Conservation (phyloP, 306 rosid species). For the Cucurbita moschata region DNA sequence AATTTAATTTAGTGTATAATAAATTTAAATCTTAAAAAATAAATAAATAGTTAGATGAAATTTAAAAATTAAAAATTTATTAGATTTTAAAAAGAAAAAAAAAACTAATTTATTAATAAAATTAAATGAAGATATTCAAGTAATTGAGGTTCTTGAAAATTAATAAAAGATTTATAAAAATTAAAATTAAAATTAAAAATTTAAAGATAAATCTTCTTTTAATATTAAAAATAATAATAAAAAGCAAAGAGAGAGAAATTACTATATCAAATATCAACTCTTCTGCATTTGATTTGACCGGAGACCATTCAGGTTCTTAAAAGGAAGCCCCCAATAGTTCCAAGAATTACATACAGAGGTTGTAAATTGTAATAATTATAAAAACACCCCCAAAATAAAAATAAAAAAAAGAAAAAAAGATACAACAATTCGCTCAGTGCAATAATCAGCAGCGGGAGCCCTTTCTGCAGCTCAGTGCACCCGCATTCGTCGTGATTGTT, state of each 20-base stretch:
- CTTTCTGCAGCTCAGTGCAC: constrained; percentile 59
- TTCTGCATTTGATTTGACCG: constrained; percentile 48
- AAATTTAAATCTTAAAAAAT: too few relatives aligned
- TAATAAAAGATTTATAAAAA: too few relatives aligned
- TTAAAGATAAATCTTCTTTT: too few relatives aligned
- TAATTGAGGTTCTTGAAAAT: too few relatives aligned
- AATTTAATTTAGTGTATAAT: too few relatives aligned
- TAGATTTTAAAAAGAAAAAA: too few relatives aligned
- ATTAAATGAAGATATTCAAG: not conserved
- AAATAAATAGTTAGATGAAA: too few relatives aligned
- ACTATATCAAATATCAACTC: constrained; percentile 42
- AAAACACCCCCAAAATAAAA: not conserved
- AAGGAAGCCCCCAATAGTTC: constrained; percentile 20
- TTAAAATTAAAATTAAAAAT: too few relatives aligned
- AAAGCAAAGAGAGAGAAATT: not conserved
- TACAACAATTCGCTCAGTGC: not conserved
- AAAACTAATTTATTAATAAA: not conserved
- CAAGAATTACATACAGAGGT: constrained; percentile 60
- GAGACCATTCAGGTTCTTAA: constrained; percentile 27
- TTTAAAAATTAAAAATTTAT: too few relatives aligned
- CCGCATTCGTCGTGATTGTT: constrained; percentile 46
- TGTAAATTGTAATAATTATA: constrained; percentile 16
- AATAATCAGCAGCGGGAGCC: constrained; percentile 69
- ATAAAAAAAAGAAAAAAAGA: not conserved
- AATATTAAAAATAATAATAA: not conserved